A percentile compares a stretch with the other conserved stretches of the same genome.
Conservation (phyloP, 2,329 filamentous ascomycete species). For the Trichophaea hybrida region DNA sequence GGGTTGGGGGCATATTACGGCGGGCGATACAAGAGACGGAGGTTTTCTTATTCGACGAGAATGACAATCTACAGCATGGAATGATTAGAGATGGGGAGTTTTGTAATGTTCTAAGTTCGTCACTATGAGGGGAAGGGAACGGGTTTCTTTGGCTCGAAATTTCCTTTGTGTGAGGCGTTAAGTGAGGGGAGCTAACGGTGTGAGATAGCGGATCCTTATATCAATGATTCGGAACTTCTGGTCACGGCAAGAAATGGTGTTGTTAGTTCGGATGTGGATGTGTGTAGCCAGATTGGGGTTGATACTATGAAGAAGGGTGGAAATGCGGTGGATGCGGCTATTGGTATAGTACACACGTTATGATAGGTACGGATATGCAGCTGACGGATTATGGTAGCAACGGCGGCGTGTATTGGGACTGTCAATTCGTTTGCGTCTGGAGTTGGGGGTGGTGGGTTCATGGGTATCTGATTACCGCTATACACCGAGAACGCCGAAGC, state of each 20-base stretch:
- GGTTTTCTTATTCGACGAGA: neutral
- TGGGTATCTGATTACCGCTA: slow-evolving; percentile 6
- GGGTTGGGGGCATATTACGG: neutral
- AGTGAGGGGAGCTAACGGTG: neutral
- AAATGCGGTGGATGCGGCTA: slow-evolving; percentile 26
- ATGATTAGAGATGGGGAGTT: neutral
- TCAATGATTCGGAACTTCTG: slow-evolving; percentile 7
- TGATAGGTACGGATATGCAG: neutral
- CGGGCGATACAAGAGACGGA: neutral
- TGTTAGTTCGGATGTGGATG: slow-evolving; percentile 24
- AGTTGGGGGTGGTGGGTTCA: slow-evolving; percentile 27
- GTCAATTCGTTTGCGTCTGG: slow-evolving; percentile 26
- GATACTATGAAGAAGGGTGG: slow-evolving; percentile 23
- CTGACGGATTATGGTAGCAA: slow-evolving; percentile 12
- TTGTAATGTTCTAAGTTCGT: neutral
- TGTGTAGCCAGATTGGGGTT: slow-evolving; percentile 26
- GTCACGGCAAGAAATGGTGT: slow-evolving; percentile 21
- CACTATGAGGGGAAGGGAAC: neutral
- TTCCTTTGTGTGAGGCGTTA: neutral
- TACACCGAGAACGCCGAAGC: neutral
- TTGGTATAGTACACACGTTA: slow-evolving; percentile 14
- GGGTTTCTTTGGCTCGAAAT: neutral
- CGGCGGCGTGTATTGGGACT: slow-evolving; percentile 24
- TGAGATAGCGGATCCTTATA: neutral
- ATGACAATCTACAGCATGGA: neutral